Evolutionary conservation across 139 green algal genomes (phyloP).

Genomic region (Chlorella sp.): DNA sequence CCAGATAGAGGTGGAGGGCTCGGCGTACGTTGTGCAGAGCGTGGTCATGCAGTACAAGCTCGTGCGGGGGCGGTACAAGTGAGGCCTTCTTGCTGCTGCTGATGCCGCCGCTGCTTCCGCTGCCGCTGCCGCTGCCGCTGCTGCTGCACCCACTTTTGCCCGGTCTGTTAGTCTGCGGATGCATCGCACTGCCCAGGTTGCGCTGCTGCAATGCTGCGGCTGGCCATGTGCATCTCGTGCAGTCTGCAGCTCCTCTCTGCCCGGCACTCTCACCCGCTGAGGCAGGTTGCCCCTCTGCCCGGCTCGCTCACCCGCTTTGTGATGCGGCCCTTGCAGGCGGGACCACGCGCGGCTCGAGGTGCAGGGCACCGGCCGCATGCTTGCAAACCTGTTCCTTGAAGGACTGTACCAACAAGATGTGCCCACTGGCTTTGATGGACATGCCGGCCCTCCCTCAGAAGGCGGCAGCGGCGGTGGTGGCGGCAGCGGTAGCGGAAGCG

Average conservation of each 20-base stretch:
- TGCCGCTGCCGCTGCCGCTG: no score
- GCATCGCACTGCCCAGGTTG: no score
- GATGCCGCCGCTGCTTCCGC: background rate
- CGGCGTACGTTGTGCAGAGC: conserved; percentile 38
- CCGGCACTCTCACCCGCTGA: no score
- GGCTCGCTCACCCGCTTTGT: background rate
- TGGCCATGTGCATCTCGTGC: no score
- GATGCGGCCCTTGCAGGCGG: background rate
- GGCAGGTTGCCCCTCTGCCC: background rate
- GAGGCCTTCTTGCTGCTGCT: background rate
- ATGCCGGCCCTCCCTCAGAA: no score
- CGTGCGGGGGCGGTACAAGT: conserved; percentile 47
- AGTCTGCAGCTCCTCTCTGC: no score
- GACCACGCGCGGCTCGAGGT: conserved; percentile 56
- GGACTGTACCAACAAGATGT: conserved; percentile 16
- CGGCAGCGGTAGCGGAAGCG: no score
- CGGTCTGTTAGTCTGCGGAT: no score
- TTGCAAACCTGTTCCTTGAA: conserved; percentile 46
- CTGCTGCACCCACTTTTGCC: no score
- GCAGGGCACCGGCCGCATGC: conserved; percentile 37
- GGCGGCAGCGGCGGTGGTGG: no score
- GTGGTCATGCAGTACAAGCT: conserved; percentile 57
- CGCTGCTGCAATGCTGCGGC: no score
- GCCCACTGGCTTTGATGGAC: background rate
- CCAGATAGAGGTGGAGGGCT: conserved; percentile 54